These are phyloP conservation scores for Podaxis carcinomalis DNA, from an alignment of 768 basidiomycete genomes.

Conservation along the genomic window DNA sequence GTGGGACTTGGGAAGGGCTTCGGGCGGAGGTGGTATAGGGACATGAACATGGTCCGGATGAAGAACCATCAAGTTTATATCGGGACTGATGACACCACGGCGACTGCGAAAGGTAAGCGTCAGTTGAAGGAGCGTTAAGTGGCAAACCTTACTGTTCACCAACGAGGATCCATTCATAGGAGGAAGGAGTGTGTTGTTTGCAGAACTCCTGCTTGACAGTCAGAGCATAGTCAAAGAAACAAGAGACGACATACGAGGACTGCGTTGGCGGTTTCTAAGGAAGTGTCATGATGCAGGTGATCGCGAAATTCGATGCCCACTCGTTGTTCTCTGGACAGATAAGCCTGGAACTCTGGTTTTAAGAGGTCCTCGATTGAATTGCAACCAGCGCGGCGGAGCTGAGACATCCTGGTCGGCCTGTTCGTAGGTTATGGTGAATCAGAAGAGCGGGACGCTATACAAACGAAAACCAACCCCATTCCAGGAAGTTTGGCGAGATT, in stretches of 20 bases:
- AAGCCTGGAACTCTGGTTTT: background rate
- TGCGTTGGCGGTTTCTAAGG: constrained; percentile 38
- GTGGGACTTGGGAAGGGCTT: constrained; percentile 11
- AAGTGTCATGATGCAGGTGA: background rate
- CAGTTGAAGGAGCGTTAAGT: background rate
- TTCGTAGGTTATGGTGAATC: background rate
- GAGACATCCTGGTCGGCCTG: background rate
- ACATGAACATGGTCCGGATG: constrained; percentile 42
- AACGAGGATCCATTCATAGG: constrained; percentile 44
- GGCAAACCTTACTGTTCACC: constrained; percentile 51
- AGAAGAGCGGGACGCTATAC: background rate
- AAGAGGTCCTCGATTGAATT: background rate
- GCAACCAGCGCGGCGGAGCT: background rate
- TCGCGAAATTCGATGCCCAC: background rate
- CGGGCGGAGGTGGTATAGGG: constrained; percentile 29
- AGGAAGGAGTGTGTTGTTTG: constrained; percentile 37
- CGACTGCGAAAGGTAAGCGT: constrained; percentile 30
- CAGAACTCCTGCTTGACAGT: constrained; percentile 41
- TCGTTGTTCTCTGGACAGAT: background rate
- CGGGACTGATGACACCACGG: constrained; percentile 32
- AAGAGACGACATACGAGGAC: constrained; percentile 35
- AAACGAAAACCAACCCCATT: background rate
- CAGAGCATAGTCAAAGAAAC: background rate
- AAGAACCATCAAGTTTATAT: constrained; percentile 38
- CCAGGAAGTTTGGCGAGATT: background rate